Base-by-base conservation (phyloP, 2,329 filamentous ascomycete genomes). In the Sporothrix schenckii region DNA sequence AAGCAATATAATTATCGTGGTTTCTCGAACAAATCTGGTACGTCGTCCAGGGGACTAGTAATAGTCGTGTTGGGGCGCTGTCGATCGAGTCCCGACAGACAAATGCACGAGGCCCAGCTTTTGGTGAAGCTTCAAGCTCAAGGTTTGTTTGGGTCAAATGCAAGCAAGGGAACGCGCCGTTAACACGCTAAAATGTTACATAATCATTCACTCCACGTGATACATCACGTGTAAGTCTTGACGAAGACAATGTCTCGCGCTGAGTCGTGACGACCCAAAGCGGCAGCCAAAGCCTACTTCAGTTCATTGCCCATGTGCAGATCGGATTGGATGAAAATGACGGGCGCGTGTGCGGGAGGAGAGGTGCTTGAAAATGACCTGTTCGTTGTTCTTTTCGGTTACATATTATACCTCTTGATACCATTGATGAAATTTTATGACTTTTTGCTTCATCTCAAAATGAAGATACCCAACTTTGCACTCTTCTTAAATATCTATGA, bases 51-150 rank as follows among this genome's bases (percentile, higher is more conserved):
- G n/a, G 52, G 50, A 24, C 27, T 53, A 61, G 44, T n/a, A 21
- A 49, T 61, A 47, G 13, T 39, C 39, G 69, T 65, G 63, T 24
- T 13, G 10, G 39, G 41, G 24, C 19, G 30, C 16, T 44, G 44
- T 34, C 53, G 13, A 16, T 60, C 24, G 54, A 24, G 16, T 52
- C 16, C 30, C 21, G 63, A 49, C 2, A 24, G 52, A 24, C 21
- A 16, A 63, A 61, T 44, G 34, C 56, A 67, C 24, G 50, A 56
- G 16, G 54, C 30, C 53, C 53, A 67, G 63, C 69, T 67, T 44
- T 67, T 70, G 69, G 56, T 44, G 65, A 54, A 70, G 69, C 65
- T 67, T 60, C 30, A 44, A 70, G 69, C 69, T 70, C 61, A 61
- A 52, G 49, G 63, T 54, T 67, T 67, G 65, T 54, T 67, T 66